Conservation (phyloP, 441 rosid genomes). For the Adansonia gregorii region DNA sequence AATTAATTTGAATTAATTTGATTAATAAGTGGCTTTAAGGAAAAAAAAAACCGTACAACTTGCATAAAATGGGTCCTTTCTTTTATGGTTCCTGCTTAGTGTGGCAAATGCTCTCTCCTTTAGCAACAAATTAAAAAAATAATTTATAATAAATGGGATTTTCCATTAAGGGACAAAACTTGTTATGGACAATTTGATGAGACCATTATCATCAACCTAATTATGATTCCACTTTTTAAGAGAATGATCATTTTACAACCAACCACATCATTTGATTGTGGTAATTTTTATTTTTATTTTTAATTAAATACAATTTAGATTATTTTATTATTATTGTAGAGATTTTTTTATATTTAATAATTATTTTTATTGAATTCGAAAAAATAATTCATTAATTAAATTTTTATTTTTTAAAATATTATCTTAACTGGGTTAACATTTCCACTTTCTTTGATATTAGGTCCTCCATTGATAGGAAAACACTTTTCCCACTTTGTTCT, state of each 20-base stretch:
- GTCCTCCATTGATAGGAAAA: background rate
- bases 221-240: background rate
- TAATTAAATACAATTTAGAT: background rate
- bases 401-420: too few relatives aligned
- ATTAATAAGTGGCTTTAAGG: background rate
- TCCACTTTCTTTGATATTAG: too few relatives aligned
- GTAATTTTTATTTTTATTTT: background rate
- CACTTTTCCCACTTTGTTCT: background rate
- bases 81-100: background rate
- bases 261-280: background rate
- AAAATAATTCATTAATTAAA: too few relatives aligned
- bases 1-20: background rate
- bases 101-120: background rate
- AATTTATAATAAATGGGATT: background rate
- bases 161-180: background rate
- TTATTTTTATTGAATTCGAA: too few relatives aligned
- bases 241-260: background rate
- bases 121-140: background rate
- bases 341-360: too few relatives aligned
- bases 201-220: constrained; percentile 5
- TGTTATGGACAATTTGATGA: background rate
- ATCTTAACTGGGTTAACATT: too few relatives aligned
- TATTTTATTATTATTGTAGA: too few relatives aligned
- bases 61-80: background rate
- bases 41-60: background rate